Conservation (phyloP, 257 asterid genomes). For the Fraxinus excelsior region DNA sequence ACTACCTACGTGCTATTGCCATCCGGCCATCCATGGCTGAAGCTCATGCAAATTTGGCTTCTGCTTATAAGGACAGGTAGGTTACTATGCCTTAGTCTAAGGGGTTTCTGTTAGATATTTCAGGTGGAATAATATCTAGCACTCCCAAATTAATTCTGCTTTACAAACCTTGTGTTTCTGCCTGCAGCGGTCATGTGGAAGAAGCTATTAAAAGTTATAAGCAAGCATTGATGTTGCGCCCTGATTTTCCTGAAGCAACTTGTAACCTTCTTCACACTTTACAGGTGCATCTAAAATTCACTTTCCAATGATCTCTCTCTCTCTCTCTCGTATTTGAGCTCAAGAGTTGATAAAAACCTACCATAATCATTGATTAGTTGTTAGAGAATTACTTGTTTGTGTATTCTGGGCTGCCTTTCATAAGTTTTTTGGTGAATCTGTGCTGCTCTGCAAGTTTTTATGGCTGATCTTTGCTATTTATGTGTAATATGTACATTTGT, state of each 20-base stretch:
- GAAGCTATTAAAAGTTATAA: slow-evolving; percentile 91
- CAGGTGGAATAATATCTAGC: slow-evolving; percentile 10
- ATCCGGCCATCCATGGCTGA: slow-evolving; percentile 97
- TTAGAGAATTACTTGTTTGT: background rate
- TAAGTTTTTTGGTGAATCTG: background rate
- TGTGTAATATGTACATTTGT: background rate
- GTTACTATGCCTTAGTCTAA: background rate
- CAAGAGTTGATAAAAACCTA: background rate
- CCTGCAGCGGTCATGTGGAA: slow-evolving; percentile 83
- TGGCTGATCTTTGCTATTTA: background rate
- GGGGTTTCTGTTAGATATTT: slow-evolving; percentile 1
- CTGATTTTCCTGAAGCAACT: slow-evolving; percentile 98
- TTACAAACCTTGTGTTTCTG: slow-evolving; percentile 20
- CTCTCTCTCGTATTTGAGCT: background rate
- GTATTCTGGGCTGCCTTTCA: background rate
- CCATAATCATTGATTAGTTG: background rate
- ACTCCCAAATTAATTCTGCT: background rate
- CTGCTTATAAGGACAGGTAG: slow-evolving; percentile 97
- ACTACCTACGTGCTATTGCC: slow-evolving; percentile 78
- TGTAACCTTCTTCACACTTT: slow-evolving; percentile 97
- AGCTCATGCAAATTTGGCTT: slow-evolving; percentile 99
- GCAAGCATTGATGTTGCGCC: slow-evolving; percentile 83
- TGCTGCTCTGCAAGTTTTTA: slow-evolving; percentile 19
- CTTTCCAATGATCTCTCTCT: slow-evolving; percentile 7
- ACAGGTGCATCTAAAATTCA: slow-evolving; percentile 52